These are phyloP conservation scores for Fusarium sp. DNA, from an alignment of 2,329 filamentous ascomycete genomes.

Conservation along the genomic window DNA sequence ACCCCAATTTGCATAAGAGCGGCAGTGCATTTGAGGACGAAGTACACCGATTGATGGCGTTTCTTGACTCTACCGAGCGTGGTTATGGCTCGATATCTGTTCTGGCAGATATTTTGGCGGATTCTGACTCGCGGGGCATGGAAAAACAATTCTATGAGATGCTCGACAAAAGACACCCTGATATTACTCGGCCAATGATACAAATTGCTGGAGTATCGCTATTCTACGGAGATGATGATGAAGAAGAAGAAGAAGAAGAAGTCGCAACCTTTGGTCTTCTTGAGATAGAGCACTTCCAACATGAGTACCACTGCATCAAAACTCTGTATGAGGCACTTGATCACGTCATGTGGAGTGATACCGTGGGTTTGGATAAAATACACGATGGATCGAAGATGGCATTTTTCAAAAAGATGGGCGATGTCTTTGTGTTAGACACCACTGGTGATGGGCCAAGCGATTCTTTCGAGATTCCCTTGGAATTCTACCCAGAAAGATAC, in stretches of 20 bases:
- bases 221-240: constrained; percentile 41
- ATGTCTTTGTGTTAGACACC: constrained; percentile 61
- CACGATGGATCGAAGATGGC: constrained; percentile 52
- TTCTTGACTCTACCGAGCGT: constrained; percentile 68
- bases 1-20: constrained; percentile 35
- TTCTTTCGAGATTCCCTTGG: constrained; percentile 59
- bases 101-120: constrained; percentile 50
- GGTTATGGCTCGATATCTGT: constrained; percentile 66
- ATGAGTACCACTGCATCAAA: constrained; percentile 51
- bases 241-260: constrained; percentile 43
- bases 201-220: constrained; percentile 45
- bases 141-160: constrained; percentile 57
- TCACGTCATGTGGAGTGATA: constrained; percentile 58
- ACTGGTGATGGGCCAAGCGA: constrained; percentile 53
- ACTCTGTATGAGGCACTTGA: constrained; percentile 60
- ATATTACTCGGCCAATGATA: constrained; percentile 44
- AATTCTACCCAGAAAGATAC: constrained; percentile 66
- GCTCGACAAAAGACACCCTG: constrained; percentile 46
- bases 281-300: constrained; percentile 50
- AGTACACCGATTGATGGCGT: constrained; percentile 69
- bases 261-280: constrained; percentile 54
- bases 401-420: constrained; percentile 56
- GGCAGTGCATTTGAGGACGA: constrained; percentile 59
- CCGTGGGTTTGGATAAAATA: constrained; percentile 49
- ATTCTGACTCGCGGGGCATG: constrained; percentile 46